Evolutionary conservation across 2,329 filamentous ascomycete genomes (phyloP).

Genomic region (Pseudofabraea citricarpa): DNA sequence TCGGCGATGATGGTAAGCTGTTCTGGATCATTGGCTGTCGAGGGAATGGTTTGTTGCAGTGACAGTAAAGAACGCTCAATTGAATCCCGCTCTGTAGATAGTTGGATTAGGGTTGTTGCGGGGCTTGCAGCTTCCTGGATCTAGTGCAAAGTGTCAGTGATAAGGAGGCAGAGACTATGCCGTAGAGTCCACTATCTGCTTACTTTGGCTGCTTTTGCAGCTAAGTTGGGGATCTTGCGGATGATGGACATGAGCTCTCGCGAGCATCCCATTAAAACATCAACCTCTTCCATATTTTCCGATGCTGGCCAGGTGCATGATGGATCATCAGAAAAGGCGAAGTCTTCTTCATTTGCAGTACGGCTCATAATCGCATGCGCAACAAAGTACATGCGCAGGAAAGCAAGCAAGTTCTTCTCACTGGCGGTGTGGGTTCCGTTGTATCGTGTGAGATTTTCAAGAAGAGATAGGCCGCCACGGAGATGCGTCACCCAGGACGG

Average conservation of each 20-base stretch:
- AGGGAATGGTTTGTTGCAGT: background rate
- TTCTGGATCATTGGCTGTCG: background rate
- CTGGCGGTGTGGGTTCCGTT: too few species aligned
- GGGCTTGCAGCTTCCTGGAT: too few species aligned
- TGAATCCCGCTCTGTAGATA: background rate
- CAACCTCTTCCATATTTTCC: background rate
- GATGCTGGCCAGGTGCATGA: background rate
- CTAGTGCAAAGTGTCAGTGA: too few species aligned
- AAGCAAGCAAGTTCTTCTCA: too few species aligned
- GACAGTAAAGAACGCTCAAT: background rate
- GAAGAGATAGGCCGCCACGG: background rate
- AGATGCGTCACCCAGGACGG: conserved; percentile 1
- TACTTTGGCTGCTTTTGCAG: background rate
- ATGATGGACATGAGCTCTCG: background rate
- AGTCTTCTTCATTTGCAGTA: background rate
- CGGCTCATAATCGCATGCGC: background rate
- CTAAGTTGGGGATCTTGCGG: background rate
- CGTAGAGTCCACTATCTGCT: too few species aligned
- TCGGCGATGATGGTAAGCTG: background rate
- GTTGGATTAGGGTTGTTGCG: too few species aligned
- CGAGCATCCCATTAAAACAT: background rate
- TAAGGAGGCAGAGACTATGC: too few species aligned
- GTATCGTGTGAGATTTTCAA: background rate
- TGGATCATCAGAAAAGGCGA: too few species aligned
- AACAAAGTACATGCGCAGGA: background rate